These are phyloP conservation scores for Starmerella stellata DNA, from an alignment of 805 yeast species.

Conservation along the genomic window DNA sequence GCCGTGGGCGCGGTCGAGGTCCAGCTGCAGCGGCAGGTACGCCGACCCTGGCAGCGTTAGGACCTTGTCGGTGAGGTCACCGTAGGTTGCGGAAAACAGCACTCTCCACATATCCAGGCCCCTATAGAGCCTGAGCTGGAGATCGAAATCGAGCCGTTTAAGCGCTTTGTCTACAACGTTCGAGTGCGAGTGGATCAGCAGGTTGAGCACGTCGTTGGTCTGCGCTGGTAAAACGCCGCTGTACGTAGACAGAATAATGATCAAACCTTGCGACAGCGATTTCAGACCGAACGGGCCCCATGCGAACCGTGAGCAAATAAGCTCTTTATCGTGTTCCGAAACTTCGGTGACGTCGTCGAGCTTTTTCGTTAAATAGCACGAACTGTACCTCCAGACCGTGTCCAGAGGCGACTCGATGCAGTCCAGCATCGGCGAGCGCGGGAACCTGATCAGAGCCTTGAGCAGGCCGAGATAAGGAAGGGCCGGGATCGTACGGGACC, in stretches of 20 bases:
- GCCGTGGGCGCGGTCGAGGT: conserved; percentile 6
- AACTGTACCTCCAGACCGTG: not conserved
- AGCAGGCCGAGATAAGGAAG: conserved; percentile 21
- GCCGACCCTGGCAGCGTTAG: conserved; percentile 13
- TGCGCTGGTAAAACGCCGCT: conserved; percentile 13
- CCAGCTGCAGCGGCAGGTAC: conserved; percentile 6
- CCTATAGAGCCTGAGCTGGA: conserved; percentile 19
- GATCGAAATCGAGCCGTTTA: conserved; percentile 13
- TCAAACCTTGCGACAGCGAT: conserved; percentile 18
- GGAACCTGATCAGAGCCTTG: conserved; percentile 21
- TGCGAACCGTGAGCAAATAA: not conserved
- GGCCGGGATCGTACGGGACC: conserved; percentile 10
- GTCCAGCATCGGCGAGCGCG: conserved; percentile 14
- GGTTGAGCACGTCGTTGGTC: conserved; percentile 7
- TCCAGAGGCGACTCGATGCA: not conserved
- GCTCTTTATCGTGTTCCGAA: not conserved
- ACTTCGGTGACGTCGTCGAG: not conserved
- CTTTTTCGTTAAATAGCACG: not conserved
- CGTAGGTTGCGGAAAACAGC: conserved; percentile 18
- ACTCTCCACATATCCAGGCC: conserved; percentile 22
- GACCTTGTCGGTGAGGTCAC: conserved; percentile 17
- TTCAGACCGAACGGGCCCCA: conserved; percentile 17
- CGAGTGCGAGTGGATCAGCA: conserved; percentile 7
- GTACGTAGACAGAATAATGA: conserved; percentile 16
- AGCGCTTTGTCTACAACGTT: conserved; percentile 4